Evolutionary conservation across 495 filamentous ascomycete genomes (phyloP), one percentile per base, ranked within the genome.

Genomic region (Pyrenula massariospora): DNA sequence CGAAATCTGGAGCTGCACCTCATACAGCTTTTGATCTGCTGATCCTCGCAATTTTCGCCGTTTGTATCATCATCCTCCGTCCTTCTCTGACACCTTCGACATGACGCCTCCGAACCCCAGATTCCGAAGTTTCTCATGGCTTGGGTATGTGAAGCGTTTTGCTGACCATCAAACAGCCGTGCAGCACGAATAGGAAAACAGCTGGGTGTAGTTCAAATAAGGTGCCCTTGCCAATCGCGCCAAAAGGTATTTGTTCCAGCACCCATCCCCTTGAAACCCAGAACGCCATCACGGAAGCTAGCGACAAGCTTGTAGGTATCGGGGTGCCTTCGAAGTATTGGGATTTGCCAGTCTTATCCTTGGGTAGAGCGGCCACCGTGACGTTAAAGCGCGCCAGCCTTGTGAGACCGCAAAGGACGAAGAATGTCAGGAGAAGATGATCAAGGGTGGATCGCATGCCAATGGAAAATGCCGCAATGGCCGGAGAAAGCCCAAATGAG

Each of bases 361-460:
- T 96, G 51, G 93, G 93, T 12, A 98, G 77, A 56, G 80, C 80
- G 47, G 82, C 76, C 10, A 89, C 91, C 1, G 94, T 97, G 49
- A 98, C 93, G 69, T 98, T 98, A 80, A 98, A 98, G 59, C 93
- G 86, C 25, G 93, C 93, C 22, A 98, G 80, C 22, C 93, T 88
- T 12, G 92, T 94, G 54, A 98, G 79, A 31, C 94, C 93, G 72
- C 91, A 94, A 54, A 98, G 88, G 48, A 98, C 89, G 70, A 97
- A 97, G 69, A 91, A 86, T 20, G 87, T 75, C 20, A 98, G 84
- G 58, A 89, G 71, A 47, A 95, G 66, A 64, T 94, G 91, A 69
- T 98, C 93, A 64, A 89, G 67, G 2, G 86, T 75, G 3, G 91
- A 95, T 66, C 90, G 89, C 55, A 96, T 72, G 60, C 93, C 93